Base-by-base conservation (phyloP, 352 stramenopile genomes). In the Phytophthora hibernalis region DNA sequence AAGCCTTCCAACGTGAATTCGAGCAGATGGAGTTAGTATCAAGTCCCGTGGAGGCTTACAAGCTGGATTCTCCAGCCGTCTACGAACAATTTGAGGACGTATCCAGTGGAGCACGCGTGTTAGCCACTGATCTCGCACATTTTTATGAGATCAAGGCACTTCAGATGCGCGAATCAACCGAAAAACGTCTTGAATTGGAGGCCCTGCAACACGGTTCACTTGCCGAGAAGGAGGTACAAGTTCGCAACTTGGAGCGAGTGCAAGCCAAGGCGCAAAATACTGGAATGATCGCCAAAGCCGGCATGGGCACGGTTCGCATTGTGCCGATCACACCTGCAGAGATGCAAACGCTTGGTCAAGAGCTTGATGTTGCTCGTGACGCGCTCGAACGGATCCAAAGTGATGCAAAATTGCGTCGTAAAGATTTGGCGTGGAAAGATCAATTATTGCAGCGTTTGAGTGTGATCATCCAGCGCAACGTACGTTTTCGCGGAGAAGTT, bases 271-370 rank as follows among this genome's bases (percentile, higher is more conserved):
- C 82, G 11, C 83, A 83, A 56, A 82, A 20, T 24, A 90, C 80
- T 1, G 84, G 84, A 4, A 92, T 88, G 82, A 79, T 92, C 45
- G 84, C 84, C 5, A 90, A 87, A 60, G 84, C 84, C 1, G 84
- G 82, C 3, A 64, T 92, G 12, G 84, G 84, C 1, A 92, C 76
- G 0, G 84, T 92, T 9, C 84, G 84, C 8, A 82, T 92, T 51
- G 80, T 92, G 8, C 68, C 80, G 7, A 85, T 91, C 52, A 81
- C 72, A 0, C 35, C 71, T 16, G 35, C 45, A 5, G 82, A 92
- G 44, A 72, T 85, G 50, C 64, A 85, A 26, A 44, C 66, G 11
- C 67, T 92, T 11, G 64, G 21, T 28, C 54, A 44, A 18, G 74
- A 91, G 5, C 49, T 85, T 9, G 79, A 91, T 44, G 65, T 77